phyloP scores from a whole-genome alignment of 2,329 filamentous ascomycete genomes.

The Cylindrodendrum hubeiense region DNA sequence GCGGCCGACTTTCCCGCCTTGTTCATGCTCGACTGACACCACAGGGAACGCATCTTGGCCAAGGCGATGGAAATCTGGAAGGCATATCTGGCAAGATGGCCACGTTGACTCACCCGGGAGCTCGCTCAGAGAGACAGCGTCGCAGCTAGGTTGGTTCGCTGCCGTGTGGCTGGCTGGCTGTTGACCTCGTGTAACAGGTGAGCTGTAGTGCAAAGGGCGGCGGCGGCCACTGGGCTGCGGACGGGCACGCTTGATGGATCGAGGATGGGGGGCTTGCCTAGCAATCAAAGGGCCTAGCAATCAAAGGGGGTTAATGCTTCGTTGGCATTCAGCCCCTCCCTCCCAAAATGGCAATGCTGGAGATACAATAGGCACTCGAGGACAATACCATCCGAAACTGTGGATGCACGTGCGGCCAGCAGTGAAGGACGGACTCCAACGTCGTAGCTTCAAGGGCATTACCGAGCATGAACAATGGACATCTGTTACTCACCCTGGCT shows the following conservation, averaged over 20 bases:
- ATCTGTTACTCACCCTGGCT: neutral
- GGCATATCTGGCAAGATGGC: too few relatives aligned
- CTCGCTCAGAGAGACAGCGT: neutral
- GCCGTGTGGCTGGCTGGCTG: neutral
- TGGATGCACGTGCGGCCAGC: neutral
- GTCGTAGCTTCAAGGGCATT: neutral
- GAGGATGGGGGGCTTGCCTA: constrained; percentile 11
- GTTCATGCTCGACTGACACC: neutral
- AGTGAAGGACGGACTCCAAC: neutral
- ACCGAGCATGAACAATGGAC: neutral
- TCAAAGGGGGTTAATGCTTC: constrained; percentile 22
- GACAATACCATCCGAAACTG: neutral
- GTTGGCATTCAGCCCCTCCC: constrained; percentile 11
- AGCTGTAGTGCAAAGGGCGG: neutral
- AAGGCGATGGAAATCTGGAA: neutral
- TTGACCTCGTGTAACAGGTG: neutral
- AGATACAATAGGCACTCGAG: neutral
- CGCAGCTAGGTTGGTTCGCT: too few relatives aligned
- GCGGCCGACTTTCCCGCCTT: neutral
- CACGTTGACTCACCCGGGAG: constrained; percentile 2
- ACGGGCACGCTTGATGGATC: constrained; percentile 20
- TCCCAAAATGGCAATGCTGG: constrained; percentile 13
- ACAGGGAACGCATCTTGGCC: neutral
- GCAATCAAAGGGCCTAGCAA: constrained; percentile 5
- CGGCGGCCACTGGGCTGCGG: neutral